Base-by-base conservation (phyloP, 2,329 filamentous ascomycete species). In the Apiospora aurea region DNA sequence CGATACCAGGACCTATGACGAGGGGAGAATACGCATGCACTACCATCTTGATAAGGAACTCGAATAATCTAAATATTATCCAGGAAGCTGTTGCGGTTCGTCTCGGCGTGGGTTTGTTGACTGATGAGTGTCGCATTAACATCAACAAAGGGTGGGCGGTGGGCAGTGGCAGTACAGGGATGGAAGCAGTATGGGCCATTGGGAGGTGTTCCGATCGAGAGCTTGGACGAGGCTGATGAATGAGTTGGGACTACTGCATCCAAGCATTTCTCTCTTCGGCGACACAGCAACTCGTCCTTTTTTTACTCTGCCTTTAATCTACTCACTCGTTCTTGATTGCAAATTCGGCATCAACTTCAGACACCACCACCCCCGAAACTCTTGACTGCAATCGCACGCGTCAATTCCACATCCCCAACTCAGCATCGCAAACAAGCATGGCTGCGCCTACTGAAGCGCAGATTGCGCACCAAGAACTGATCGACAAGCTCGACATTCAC, bases 401-500 rank as follows among this genome's bases (percentile, higher is more conserved):
- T 16, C 29, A 61, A 38, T 38, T 61, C 7, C 57, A 14, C 57
- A 41, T n/a, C 34, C 18, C 14, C 34, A 5, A 41, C 57, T 38
- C 21, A 38, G n/a, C 8, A n/a, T 64, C 21, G 18, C 29, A 34
- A 41, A 64, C 41, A 38, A 43, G 1, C 84, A 83, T 87, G 83
- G 87, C 92, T 53, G 92, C 90, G 10, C 89, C 91, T 1, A 91
- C 90, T 70, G 93, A 94, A 76, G 93, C 87, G 67, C 86, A 94
- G 81, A 92, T 96, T 75, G 92, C 92, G 67, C 96, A 98, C 80
- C 93, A 94, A 81, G 89, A 90, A 76, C 92, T 98, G 73, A 91
- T 99, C 77, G 94, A 98, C 83, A 87, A 93, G 81, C 93, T 98
- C 79, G 96, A 99, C 86, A 94, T 98, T 79, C 92, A 96, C 82